Conservation (phyloP, 306 rosid species). For the Fagus crenata region DNA sequence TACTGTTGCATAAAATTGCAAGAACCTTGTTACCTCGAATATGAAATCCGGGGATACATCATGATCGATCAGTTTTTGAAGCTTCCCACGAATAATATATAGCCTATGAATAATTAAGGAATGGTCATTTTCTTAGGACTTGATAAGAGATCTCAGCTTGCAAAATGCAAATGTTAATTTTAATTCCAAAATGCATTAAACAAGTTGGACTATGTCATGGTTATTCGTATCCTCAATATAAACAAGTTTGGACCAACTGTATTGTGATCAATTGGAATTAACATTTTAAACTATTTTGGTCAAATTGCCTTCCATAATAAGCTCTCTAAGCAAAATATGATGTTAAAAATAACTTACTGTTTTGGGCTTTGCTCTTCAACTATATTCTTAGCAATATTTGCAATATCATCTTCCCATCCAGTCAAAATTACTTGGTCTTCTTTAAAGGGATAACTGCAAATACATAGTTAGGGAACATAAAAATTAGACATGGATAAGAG, state of each 20-base stretch:
- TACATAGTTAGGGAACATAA: not conserved
- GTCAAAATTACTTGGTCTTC: slow-evolving; percentile 58
- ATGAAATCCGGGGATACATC: slow-evolving; percentile 56
- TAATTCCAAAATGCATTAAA: not conserved
- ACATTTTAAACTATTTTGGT: no score
- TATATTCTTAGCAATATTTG: slow-evolving; percentile 60
- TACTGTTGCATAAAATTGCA: not conserved
- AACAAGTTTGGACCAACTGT: no score
- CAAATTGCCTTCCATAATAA: no score
- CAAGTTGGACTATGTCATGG: not conserved
- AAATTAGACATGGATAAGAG: no score
- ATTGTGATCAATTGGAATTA: no score
- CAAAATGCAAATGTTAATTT: not conserved
- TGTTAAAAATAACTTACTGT: slow-evolving; percentile 48
- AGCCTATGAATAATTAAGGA: slow-evolving; percentile 41
- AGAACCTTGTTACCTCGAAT: slow-evolving; percentile 49
- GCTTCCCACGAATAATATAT: slow-evolving; percentile 62
- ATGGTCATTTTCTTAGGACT: not conserved
- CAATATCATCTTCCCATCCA: slow-evolving; percentile 85
- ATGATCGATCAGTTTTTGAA: slow-evolving; percentile 56
- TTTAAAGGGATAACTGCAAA: slow-evolving; percentile 51
- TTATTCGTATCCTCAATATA: no score
- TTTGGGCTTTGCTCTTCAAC: slow-evolving; percentile 74
- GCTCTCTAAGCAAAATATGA: not conserved
- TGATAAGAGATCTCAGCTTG: not conserved